Conservation (phyloP, 106 monocot species). For the Alisma plantagoaquatica region DNA sequence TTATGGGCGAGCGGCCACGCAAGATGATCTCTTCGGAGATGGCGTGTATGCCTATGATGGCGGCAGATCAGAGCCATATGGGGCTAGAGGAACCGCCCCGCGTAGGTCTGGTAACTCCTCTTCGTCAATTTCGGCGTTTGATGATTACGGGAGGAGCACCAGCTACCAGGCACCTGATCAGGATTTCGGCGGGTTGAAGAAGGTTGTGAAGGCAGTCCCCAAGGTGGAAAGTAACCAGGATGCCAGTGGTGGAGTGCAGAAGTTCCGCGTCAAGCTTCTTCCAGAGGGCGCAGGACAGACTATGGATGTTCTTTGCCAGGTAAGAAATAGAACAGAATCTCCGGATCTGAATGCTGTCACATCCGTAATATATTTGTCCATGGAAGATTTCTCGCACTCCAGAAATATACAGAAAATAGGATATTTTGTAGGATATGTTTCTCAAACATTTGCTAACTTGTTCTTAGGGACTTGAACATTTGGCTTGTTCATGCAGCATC, state of each 20-base stretch:
- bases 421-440: too few relatives aligned
- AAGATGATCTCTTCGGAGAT: constrained; percentile 36
- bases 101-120: too few relatives aligned
- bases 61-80: constrained; percentile 33
- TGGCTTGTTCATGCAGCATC: too few relatives aligned
- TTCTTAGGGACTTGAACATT: too few relatives aligned
- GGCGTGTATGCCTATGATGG: constrained; percentile 75
- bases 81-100: constrained; percentile 19
- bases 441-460: too few relatives aligned
- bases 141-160: constrained; percentile 33
- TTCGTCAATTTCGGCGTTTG: constrained; percentile 12
- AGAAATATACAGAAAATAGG: too few relatives aligned
- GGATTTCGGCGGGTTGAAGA: constrained; percentile 21
- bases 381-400: too few relatives aligned
- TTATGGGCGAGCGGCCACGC: constrained; percentile 4
- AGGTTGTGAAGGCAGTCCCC: constrained; percentile 67
- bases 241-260: constrained; percentile 57
- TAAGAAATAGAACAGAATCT: too few relatives aligned
- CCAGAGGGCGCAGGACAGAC: constrained; percentile 44
- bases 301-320: constrained; percentile 89
- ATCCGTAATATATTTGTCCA: too few relatives aligned
- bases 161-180: constrained; percentile 18
- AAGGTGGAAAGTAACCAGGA: constrained; percentile 56
- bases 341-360: too few relatives aligned
- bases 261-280: constrained; percentile 73